A percentile compares a stretch with the other conserved stretches of the same genome.
Conservation (phyloP, 2,329 filamentous ascomycete species). For the Colletotrichum tamarilloi region DNA sequence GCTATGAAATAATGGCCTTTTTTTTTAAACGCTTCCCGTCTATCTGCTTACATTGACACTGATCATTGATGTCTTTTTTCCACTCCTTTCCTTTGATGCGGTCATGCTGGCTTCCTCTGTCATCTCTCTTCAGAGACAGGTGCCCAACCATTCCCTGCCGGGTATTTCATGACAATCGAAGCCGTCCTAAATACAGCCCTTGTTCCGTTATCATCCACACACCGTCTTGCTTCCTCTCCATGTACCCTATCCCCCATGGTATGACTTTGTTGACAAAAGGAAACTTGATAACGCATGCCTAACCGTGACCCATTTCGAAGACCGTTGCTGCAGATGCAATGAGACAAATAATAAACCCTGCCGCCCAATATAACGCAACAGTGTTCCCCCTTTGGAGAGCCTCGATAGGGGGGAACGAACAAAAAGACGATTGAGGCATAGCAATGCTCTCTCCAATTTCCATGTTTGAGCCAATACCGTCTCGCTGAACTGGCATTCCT, state of each 20-base stretch:
- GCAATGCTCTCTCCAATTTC: slow-evolving; percentile 3
- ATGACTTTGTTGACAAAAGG: slow-evolving; percentile 30
- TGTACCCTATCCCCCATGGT: slow-evolving; percentile 22
- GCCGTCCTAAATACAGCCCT: slow-evolving; percentile 11
- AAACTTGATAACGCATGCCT: slow-evolving; percentile 31
- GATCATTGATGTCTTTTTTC: slow-evolving; percentile 30
- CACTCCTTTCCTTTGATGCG: slow-evolving; percentile 28
- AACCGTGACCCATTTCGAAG: slow-evolving; percentile 33
- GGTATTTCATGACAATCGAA: slow-evolving; percentile 27
- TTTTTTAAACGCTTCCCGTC: slow-evolving; percentile 35
- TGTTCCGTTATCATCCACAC: not conserved
- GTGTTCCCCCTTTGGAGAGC: not conserved
- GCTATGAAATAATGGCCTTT: slow-evolving; percentile 25
- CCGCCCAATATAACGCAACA: slow-evolving; percentile 26
- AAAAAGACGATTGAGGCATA: slow-evolving; percentile 18
- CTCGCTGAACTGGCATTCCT: not conserved
- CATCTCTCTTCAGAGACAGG: slow-evolving; percentile 3
- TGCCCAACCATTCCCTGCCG: slow-evolving; percentile 12
- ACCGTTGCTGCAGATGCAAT: slow-evolving; percentile 35
- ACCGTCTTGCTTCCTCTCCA: slow-evolving; percentile 13
- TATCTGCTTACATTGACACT: slow-evolving; percentile 36
- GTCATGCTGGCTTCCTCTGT: slow-evolving; percentile 15
- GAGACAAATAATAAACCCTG: slow-evolving; percentile 32
- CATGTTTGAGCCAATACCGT: slow-evolving; percentile 1
- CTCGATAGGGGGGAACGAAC: slow-evolving; percentile 7